Base-by-base conservation (phyloP, 2,329 filamentous ascomycete species). In the Scedosporium apiospermum region DNA sequence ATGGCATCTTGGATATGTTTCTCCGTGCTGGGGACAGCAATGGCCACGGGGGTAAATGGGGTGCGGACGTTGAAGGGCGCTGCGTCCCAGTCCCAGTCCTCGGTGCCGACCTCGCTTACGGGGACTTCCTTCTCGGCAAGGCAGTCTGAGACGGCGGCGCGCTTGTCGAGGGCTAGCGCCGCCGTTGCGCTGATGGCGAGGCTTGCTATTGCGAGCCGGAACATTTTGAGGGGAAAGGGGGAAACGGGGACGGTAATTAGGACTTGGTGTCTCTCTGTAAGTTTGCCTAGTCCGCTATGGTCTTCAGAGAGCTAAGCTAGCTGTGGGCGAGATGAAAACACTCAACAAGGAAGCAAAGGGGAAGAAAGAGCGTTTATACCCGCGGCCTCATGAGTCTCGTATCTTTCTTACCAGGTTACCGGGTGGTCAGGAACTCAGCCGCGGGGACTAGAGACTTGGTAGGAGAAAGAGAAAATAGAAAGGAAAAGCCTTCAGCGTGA, bases 1-100 rank as follows among this genome's bases (percentile, higher is more conserved):
- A 84, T 74, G 3, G 80, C 76, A 3, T 70, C 72, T 5, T 77
- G 70, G 16, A 83, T 73, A 7, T 82, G 74, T 4, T 72, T 65
- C 1, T 72, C 67, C 4, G 70, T 74, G 1, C 64, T 68, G 3
- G 74, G 72, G 0, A 73, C 63, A 2, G 69, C 71, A 14, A 76
- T 69, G 27, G 70, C 71, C 0, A 67, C 68, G 0, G 74, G 74
- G 1, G 58, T 66, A 62, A 69, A 74, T 1, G 68, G 62, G 1
- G 74, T 67, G 4, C 74, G 70, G 14, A 73, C 68, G 63, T 76
- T 76, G 65, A 71, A 72, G 0, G 73, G 71, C 12, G 66, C 65
- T 1, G 66, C 69, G 63, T 76, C 74, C 4, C 69, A 63, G 3
- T 67, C 65, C 75, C 75, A 78, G 46, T 63, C 62, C 57, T 26